Base-by-base conservation (phyloP, 148 eudicot genomes). In the Vaccinium corymbosum region DNA sequence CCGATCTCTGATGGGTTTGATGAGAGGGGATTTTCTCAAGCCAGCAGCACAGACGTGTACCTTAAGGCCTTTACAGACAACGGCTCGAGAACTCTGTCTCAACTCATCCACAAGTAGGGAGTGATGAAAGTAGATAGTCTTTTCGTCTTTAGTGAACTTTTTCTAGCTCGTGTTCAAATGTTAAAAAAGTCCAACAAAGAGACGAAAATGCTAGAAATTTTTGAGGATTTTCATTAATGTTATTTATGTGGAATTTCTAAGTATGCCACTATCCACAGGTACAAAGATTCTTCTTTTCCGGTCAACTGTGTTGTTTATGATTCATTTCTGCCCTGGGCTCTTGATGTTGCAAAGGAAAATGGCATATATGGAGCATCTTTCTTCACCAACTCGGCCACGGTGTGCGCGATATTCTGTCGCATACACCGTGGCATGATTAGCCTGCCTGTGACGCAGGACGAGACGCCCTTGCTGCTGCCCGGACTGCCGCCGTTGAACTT, bases 261-360 rank as follows among this genome's bases (percentile, higher is more conserved):
- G 1, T 68, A 9, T 68, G 73, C 1, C 19, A 68, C 73, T 29
- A 7, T 68, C 35, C 2, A 27, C 38, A 68, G 73, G 38, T 86
- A 87, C 83, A 13, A 83, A 61, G 81, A 53, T 68, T 9, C 92
- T 0, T 2, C 27, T 9, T 50, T 8, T 49, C 95, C 95, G 0
- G 81, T 92, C 9, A 86, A 81, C 14, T 94, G 94, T 79, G 84
- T 94, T 0, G 81, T 92, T 11, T 92, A 92, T 80, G 94, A 91
- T 19, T 85, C 93, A 14, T 89, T 94, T 79, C 83, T 92, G 27
- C 91, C 95, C 0, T 94, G 97, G 95, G 97, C 92, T 11, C 86
- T 93, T 35, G 94, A 91, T n/a, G 97, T 94, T 81, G 95, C 95
- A 9, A 89, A 78, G 68, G 52, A 77, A 0, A 82, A 90, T 49